phyloP scores from a whole-genome alignment of 108 stramenopile genomes.

The Cyclostephanos invisitatus region DNA sequence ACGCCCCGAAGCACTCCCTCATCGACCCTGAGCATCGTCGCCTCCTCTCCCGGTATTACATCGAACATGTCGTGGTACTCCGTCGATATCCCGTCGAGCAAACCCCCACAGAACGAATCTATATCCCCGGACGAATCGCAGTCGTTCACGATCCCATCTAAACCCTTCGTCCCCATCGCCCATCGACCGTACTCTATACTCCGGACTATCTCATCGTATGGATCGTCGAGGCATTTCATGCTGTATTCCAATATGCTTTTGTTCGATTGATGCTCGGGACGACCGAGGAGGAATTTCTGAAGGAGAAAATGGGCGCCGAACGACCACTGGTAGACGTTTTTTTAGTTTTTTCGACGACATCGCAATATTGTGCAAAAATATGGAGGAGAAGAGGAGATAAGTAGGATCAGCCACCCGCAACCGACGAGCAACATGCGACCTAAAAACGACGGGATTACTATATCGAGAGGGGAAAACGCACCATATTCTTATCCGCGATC shows the following conservation, averaged over 20 bases:
- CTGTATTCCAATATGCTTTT: slow-evolving; percentile 37
- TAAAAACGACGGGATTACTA: slow-evolving; percentile 1
- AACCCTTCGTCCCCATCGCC: slow-evolving; percentile 24
- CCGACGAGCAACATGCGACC: background rate
- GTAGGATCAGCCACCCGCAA: background rate
- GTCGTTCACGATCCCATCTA: slow-evolving; percentile 21
- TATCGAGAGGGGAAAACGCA: background rate
- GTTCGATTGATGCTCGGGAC: slow-evolving; percentile 25
- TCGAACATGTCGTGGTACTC: slow-evolving; percentile 18
- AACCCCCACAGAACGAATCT: slow-evolving; percentile 23
- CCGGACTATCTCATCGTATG: slow-evolving; percentile 30
- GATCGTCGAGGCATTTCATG: slow-evolving; percentile 48
- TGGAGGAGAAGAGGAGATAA: background rate
- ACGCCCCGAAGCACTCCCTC: slow-evolving; percentile 22
- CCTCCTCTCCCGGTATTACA: slow-evolving; percentile 23
- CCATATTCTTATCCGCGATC: slow-evolving; percentile 25
- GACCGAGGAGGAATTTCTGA: slow-evolving; percentile 28
- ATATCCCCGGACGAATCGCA: slow-evolving; percentile 36
- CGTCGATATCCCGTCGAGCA: slow-evolving; percentile 8
- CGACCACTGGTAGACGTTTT: slow-evolving; percentile 23
- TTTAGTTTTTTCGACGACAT: background rate
- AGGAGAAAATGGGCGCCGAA: slow-evolving; percentile 32
- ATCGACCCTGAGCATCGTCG: slow-evolving; percentile 8
- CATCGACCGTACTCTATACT: slow-evolving; percentile 39
- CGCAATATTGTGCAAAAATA: background rate